phyloP scores from a whole-genome alignment of 305 asterid species.

The Stenogyne calaminthoides region DNA sequence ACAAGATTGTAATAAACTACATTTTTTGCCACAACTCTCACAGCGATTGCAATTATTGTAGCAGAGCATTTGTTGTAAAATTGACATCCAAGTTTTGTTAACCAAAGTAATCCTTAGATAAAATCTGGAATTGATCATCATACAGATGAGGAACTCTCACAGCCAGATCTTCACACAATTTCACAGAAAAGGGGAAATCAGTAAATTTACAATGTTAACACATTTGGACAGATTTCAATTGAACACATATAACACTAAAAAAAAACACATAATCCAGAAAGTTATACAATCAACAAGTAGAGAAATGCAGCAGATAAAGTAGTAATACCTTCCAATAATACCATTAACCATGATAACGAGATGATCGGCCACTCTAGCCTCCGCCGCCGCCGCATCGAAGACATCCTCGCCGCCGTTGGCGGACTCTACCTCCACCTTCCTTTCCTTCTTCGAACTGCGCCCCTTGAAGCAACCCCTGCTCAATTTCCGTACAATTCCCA shows the following conservation, averaged over 20 bases:
- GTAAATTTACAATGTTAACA: not conserved
- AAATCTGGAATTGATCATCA: not conserved
- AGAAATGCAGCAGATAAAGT: not conserved
- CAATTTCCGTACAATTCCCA: slow-evolving; percentile 57
- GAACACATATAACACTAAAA: not conserved
- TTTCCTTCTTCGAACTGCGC: slow-evolving; percentile 43
- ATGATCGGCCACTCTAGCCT: slow-evolving; percentile 64
- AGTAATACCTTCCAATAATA: slow-evolving; percentile 59
- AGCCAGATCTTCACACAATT: not conserved
- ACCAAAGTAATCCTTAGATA: not conserved
- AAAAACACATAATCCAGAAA: not conserved
- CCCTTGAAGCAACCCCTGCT: slow-evolving; percentile 62
- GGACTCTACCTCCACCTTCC: slow-evolving; percentile 58
- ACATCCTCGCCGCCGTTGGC: slow-evolving; percentile 73
- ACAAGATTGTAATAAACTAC: not conserved
- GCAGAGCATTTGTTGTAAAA: not conserved
- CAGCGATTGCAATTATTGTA: not conserved
- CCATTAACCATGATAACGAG: slow-evolving; percentile 68
- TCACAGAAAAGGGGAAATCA: not conserved
- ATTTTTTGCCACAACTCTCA: not conserved
- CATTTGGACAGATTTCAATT: not conserved
- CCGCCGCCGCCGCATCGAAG: slow-evolving; percentile 58
- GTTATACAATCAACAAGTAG: not conserved
- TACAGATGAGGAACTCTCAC: not conserved
- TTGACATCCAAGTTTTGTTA: not conserved